Evolutionary conservation across 495 filamentous ascomycete genomes (phyloP).

Genomic region (Neurospora sp.): DNA sequence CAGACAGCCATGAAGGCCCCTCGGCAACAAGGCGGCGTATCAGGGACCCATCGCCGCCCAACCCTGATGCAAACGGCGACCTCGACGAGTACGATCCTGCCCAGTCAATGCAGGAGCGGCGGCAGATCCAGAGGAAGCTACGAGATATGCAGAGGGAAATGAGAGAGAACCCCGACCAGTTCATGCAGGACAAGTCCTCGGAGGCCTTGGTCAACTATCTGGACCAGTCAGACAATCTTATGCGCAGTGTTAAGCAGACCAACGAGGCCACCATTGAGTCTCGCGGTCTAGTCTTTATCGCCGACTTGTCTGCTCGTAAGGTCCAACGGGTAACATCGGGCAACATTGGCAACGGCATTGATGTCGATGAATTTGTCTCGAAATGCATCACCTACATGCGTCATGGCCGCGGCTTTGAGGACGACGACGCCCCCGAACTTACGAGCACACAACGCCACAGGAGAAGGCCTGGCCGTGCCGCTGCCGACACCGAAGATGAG

Average conservation of each 20-base stretch:
- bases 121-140: constrained; percentile 55
- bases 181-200: constrained; percentile 44
- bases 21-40: constrained; percentile 29
- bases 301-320: constrained; percentile 69
- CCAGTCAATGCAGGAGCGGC: constrained; percentile 70
- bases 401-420: constrained; percentile 37
- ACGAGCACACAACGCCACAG: constrained; percentile 38
- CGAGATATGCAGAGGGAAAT: constrained; percentile 59
- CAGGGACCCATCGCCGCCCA: constrained; percentile 21
- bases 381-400: constrained; percentile 88
- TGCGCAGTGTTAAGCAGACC: constrained; percentile 72
- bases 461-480: constrained; percentile 16
- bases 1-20: constrained; percentile 33
- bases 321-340: constrained; percentile 61
- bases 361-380: constrained; percentile 87
- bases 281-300: constrained; percentile 63
- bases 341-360: constrained; percentile 58
- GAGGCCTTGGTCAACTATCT: constrained; percentile 48
- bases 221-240: constrained; percentile 51
- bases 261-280: constrained; percentile 90
- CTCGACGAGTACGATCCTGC: constrained; percentile 71
- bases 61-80: constrained; percentile 5
- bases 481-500: constrained; percentile 23
- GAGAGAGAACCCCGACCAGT: constrained; percentile 62
- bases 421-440: constrained; percentile 31